Conservation (phyloP, 106 monocot species). For the Phalaenopsis equestris region DNA sequence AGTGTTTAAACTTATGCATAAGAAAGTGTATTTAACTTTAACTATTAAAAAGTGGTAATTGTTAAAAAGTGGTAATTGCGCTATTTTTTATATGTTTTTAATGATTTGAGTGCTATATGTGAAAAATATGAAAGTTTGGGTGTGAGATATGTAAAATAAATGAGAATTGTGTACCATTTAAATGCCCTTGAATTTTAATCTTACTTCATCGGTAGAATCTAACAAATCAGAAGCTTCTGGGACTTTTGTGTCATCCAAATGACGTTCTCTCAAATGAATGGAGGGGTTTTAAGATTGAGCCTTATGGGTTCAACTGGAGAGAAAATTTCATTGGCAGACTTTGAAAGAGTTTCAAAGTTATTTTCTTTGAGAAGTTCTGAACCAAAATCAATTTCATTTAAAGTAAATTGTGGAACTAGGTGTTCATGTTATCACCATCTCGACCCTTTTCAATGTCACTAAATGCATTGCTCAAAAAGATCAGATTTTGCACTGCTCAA, state of each 20-base stretch:
- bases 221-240: conserved; percentile 19
- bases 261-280: conserved; percentile 26
- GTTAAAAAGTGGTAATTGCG: too few relatives aligned
- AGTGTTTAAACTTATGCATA: too few relatives aligned
- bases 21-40: too few relatives aligned
- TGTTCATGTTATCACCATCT: conserved; percentile 6
- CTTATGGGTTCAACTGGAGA: conserved; percentile 6
- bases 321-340: conserved; percentile 8
- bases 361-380: conserved; percentile 16
- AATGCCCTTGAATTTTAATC: background rate
- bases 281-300: conserved; percentile 16
- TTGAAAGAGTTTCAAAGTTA: conserved; percentile 12
- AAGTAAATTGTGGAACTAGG: conserved; percentile 14
- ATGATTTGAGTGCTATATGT: too few relatives aligned
- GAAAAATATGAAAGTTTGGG: too few relatives aligned
- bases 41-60: too few relatives aligned
- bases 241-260: conserved; percentile 10
- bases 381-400: conserved; percentile 15
- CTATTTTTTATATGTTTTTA: too few relatives aligned
- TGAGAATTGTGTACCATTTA: too few relatives aligned
- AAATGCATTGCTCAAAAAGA: background rate
- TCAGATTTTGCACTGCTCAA: too few relatives aligned
- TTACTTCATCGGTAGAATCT: conserved; percentile 19
- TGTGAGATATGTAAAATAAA: too few relatives aligned
- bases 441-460: conserved; percentile 11